These are phyloP conservation scores for Quercus robur DNA, from an alignment of 306 rosid species.

Conservation along the genomic window DNA sequence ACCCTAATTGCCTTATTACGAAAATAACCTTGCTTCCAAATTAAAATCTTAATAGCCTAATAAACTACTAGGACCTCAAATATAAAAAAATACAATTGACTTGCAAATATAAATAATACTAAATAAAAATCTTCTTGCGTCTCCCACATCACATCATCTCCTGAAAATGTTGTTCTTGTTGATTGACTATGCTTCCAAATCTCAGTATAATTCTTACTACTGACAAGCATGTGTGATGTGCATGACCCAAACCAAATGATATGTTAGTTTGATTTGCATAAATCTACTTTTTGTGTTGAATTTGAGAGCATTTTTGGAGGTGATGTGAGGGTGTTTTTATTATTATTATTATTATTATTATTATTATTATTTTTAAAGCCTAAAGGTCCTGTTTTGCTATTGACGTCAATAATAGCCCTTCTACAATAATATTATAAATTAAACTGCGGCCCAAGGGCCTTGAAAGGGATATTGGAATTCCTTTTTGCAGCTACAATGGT, in stretches of 20 bases:
- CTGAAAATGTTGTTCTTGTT: not conserved
- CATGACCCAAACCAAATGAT: not conserved
- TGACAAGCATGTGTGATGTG: not conserved
- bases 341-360: no score
- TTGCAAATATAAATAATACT: no score
- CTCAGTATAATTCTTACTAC: not conserved
- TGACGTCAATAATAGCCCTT: not conserved
- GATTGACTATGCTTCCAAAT: not conserved
- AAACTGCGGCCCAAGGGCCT: not conserved
- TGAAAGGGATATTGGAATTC: not conserved
- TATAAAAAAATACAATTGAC: no score
- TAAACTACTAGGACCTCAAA: no score
- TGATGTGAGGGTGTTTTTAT: not conserved
- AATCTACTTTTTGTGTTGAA: not conserved
- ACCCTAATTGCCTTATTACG: no score
- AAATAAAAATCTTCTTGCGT: no score
- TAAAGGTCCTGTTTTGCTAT: not conserved
- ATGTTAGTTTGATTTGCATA: not conserved
- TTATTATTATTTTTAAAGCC: not conserved
- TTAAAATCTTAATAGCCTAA: no score
- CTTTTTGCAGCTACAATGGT: not conserved
- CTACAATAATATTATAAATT: not conserved
- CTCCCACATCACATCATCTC: no score
- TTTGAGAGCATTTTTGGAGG: not conserved
- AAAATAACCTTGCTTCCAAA: no score